These are phyloP conservation scores for Selenicereus undatus DNA, from an alignment of 148 eudicot genomes.

Conservation along the genomic window DNA sequence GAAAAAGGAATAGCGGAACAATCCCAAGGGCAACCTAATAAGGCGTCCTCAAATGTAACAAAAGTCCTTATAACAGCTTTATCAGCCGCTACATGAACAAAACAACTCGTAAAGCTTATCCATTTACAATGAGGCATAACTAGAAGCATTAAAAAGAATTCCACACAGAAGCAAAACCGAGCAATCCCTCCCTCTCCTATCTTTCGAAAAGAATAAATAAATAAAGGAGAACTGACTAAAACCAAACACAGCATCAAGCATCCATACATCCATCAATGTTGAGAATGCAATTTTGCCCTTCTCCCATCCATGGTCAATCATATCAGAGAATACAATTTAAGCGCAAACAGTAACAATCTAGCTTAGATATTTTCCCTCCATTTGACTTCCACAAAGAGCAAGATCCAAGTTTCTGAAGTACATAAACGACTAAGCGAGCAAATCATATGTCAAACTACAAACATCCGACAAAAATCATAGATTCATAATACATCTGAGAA, in stretches of 20 bases:
- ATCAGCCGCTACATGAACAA: not conserved
- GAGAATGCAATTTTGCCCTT: not conserved
- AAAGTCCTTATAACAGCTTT: not conserved
- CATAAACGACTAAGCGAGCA: no score
- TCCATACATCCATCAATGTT: not conserved
- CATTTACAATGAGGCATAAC: not conserved
- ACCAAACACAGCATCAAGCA: not conserved
- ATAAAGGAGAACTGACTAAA: no score
- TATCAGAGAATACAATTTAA: not conserved
- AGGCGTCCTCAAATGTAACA: not conserved
- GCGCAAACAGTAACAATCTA: not conserved
- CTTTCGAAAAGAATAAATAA: no score
- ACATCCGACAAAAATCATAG: not conserved
- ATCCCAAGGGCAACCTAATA: not conserved
- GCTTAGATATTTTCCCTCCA: not conserved
- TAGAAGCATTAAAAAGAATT: no score
- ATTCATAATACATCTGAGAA: not conserved
- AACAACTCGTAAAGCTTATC: not conserved
- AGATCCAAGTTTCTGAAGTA: not conserved
- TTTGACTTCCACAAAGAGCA: not conserved
- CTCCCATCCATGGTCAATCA: not conserved
- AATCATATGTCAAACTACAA: not conserved
- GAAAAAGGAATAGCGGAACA: not conserved
- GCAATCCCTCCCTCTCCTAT: no score
- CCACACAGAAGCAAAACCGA: no score